Evolutionary conservation across 352 stramenopile genomes (phyloP).

Genomic region (Phytopythium kandeliae): DNA sequence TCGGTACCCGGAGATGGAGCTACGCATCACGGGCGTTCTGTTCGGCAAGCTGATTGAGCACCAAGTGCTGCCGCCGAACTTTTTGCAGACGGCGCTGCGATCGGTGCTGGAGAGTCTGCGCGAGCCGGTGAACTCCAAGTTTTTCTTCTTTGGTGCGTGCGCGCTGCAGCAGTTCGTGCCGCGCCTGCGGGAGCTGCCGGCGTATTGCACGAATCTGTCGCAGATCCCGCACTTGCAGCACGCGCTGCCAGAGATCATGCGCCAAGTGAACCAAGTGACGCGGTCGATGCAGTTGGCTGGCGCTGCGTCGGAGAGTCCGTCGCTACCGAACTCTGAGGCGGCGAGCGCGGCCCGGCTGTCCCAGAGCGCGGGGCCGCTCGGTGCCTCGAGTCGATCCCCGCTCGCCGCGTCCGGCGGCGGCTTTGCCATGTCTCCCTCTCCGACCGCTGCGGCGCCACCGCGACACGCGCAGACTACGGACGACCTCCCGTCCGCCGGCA

Average conservation of each 20-base stretch:
- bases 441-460: neutral
- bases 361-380: neutral
- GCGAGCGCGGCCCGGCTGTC: neutral
- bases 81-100: conserved; percentile 95
- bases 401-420: neutral
- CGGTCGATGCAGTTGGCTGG: conserved; percentile 36
- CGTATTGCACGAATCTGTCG: conserved; percentile 98
- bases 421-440: conserved; percentile 2
- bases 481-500: neutral
- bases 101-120: conserved; percentile 97
- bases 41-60: conserved; percentile 99
- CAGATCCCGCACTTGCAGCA: conserved; percentile 97
- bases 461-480: conserved; percentile 5
- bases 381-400: neutral
- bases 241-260: conserved; percentile 89
- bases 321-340: conserved; percentile 6
- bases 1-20: conserved; percentile 98
- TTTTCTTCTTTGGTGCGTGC: conserved; percentile 99
- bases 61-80: conserved; percentile 96
- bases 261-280: conserved; percentile 80
- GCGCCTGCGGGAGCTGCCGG: conserved; percentile 94
- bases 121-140: conserved; percentile 96
- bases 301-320: conserved; percentile 6
- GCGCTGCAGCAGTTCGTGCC: conserved; percentile 98
- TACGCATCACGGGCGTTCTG: conserved; percentile 97